phyloP scores from a whole-genome alignment of 1,284 basidiomycete species.

The Cystodermella granulosa region DNA sequence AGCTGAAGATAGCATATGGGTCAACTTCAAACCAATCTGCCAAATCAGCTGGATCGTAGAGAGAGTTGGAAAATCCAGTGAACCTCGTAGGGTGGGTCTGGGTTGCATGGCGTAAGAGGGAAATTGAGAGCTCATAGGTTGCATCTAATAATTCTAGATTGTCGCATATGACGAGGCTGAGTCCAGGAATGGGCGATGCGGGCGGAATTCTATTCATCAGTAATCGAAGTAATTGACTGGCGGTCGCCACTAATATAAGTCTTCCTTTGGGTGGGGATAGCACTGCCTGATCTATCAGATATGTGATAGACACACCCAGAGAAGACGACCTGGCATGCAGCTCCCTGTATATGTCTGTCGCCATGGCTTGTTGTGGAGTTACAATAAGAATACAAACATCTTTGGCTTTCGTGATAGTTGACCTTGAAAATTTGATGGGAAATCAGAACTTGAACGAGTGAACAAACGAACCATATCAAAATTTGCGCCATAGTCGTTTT shows the following conservation, averaged over 20 bases:
- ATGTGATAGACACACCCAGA: conserved; percentile 51
- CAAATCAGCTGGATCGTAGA: conserved; percentile 77
- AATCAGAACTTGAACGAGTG: not conserved
- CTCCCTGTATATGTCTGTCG: conserved; percentile 47
- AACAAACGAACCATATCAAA: conserved; percentile 58
- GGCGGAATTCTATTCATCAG: conserved; percentile 34
- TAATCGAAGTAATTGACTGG: conserved; percentile 46
- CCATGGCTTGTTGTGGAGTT: conserved; percentile 48
- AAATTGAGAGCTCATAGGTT: conserved; percentile 78
- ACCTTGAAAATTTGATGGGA: conserved; percentile 36
- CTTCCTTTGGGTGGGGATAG: conserved; percentile 35
- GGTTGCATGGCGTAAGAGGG: conserved; percentile 62
- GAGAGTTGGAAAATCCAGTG: conserved; percentile 73
- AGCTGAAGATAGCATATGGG: conserved; percentile 64
- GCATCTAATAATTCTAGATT: conserved; percentile 82
- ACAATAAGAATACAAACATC: conserved; percentile 56
- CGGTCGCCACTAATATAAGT: conserved; percentile 53
- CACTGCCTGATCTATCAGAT: conserved; percentile 31
- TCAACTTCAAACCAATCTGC: conserved; percentile 81
- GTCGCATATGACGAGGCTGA: conserved; percentile 76
- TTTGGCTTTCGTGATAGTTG: conserved; percentile 38
- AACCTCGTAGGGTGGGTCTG: conserved; percentile 63
- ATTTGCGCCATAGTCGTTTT: conserved; percentile 75
- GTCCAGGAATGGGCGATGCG: conserved; percentile 34
- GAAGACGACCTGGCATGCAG: no score